phyloP scores from a whole-genome alignment of 306 rosid species.

The Pyrus bretschneideri region DNA sequence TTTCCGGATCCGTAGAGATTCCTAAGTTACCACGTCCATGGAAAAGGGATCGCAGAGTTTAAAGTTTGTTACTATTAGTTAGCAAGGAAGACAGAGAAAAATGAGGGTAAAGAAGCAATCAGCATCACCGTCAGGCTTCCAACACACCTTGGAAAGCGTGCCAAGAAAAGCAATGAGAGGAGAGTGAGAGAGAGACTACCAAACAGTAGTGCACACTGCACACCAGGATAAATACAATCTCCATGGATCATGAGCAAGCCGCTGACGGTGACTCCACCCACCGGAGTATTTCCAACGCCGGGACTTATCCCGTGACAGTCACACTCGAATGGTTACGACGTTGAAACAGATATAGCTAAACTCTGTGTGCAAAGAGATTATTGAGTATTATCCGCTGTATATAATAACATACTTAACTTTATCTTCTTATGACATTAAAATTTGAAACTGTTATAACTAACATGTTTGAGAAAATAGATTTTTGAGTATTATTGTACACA shows the following conservation, averaged over 20 bases:
- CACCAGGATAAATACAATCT: not conserved
- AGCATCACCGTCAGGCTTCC: conserved; percentile 32
- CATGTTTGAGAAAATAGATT: too few species aligned
- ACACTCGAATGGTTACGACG: not conserved
- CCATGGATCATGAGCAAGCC: not conserved
- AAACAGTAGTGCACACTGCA: not conserved
- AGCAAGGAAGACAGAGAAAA: conserved; percentile 12
- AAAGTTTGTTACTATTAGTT: conserved; percentile 27
- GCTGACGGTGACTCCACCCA: not conserved
- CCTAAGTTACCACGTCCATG: conserved; percentile 22
- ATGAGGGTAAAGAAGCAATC: not conserved
- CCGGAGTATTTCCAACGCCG: not conserved
- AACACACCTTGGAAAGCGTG: conserved; percentile 43
- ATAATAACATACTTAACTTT: too few species aligned
- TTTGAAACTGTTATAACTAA: too few species aligned
- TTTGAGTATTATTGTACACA: too few species aligned
- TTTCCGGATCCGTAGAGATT: too few species aligned
- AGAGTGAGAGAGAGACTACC: not conserved
- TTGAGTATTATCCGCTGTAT: too few species aligned
- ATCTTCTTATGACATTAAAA: too few species aligned
- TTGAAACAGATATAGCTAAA: not conserved
- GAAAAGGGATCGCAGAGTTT: conserved; percentile 19
- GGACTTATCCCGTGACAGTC: not conserved
- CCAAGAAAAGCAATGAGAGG: not conserved
- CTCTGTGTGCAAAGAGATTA: not conserved